phyloP scores from a whole-genome alignment of 345 rosid genomes.

The Citrus sp. region DNA sequence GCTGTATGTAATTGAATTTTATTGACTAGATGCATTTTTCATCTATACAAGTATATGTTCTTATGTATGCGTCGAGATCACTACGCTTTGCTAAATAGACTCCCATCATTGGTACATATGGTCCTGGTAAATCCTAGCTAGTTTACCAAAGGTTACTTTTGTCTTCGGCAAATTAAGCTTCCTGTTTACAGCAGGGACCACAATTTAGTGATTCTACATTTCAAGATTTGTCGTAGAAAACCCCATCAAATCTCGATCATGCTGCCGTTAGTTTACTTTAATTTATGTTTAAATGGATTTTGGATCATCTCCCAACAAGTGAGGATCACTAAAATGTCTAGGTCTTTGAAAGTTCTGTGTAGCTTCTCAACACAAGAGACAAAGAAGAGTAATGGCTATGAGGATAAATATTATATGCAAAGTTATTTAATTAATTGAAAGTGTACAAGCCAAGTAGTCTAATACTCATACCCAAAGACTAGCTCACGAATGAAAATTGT shows the following conservation, averaged over 20 bases:
- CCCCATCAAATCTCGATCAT: conserved; percentile 21
- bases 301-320: conserved; percentile 3
- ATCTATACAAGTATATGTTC: neutral
- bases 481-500: too few species aligned
- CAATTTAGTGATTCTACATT: neutral
- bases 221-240: conserved; percentile 7
- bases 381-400: neutral
- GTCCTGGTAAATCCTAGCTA: neutral
- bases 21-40: neutral
- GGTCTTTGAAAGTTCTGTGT: conserved; percentile 4
- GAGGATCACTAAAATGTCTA: conserved; percentile 16
- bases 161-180: too few species aligned
- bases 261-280: conserved; percentile 3
- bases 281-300: neutral
- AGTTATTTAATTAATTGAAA: too few species aligned
- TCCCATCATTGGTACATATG: neutral
- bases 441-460: too few species aligned
- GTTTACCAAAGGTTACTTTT: too few species aligned
- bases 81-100: neutral
- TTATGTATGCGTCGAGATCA: neutral
- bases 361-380: neutral
- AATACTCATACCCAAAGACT: too few species aligned
- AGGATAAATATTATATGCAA: neutral
- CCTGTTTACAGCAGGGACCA: conserved; percentile 8
- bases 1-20: neutral